These are phyloP conservation scores for Alternaria ethzedia DNA, from an alignment of 2,329 filamentous ascomycete species.

Conservation along the genomic window DNA sequence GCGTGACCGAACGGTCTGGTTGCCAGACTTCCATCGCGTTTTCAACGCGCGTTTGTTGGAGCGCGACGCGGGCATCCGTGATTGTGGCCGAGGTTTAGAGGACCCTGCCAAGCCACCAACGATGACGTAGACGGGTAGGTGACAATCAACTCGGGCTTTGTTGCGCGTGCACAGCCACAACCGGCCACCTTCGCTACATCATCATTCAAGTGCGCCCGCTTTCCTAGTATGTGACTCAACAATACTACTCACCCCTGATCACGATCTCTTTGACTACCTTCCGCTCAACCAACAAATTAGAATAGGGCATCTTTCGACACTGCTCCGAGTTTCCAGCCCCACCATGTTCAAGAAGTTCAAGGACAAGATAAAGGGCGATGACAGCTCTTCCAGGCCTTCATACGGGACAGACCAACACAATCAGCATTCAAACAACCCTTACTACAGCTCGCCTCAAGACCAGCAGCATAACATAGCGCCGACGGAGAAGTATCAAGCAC, in stretches of 20 bases:
- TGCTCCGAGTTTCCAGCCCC: background rate
- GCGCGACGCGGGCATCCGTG: background rate
- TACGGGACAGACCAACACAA: slow-evolving; percentile 32
- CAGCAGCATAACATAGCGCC: slow-evolving; percentile 22
- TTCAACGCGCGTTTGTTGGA: background rate
- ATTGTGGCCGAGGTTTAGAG: background rate
- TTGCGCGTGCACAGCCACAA: slow-evolving; percentile 12
- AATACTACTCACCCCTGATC: background rate
- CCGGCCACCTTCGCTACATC: slow-evolving; percentile 1
- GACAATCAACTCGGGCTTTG: background rate
- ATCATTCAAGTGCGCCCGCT: slow-evolving; percentile 2
- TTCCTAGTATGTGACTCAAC: background rate
- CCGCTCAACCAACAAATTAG: too few species aligned
- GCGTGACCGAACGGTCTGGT: background rate
- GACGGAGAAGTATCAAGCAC: slow-evolving; percentile 37
- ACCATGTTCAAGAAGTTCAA: slow-evolving; percentile 47
- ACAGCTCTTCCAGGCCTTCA: slow-evolving; percentile 20
- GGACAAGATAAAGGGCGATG: slow-evolving; percentile 41
- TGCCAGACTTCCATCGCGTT: background rate
- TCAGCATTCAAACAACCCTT: slow-evolving; percentile 33
- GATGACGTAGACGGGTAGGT: slow-evolving; percentile 12
- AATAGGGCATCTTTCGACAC: background rate
- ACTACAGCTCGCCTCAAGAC: slow-evolving; percentile 22
- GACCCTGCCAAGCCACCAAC: slow-evolving; percentile 9
- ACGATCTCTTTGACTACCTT: too few species aligned